Percentiles rank a stretch among this genome's conserved stretches.
Evolutionary conservation across 345 rosid genomes (phyloP).

Genomic region (Hibiscus tridactylites): DNA sequence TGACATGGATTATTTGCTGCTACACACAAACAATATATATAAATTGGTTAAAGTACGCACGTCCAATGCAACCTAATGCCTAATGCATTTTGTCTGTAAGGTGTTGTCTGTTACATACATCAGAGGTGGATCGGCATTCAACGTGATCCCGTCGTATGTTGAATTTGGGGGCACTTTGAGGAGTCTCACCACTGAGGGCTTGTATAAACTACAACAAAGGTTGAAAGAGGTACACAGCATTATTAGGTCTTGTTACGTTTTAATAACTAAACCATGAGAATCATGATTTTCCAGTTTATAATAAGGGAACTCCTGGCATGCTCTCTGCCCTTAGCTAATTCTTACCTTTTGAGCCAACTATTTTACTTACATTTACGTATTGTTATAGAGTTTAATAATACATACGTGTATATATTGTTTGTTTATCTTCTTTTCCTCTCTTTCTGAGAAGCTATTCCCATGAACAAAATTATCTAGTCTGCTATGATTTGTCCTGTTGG

Average conservation of each 20-base stretch:
- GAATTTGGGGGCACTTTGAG: constrained; percentile 84
- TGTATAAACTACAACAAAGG: constrained; percentile 48
- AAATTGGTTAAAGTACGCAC: not conserved
- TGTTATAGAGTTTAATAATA: no score
- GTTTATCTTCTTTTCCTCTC: not conserved
- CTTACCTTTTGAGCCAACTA: not conserved
- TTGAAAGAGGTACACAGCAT: constrained; percentile 49
- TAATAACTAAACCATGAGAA: not conserved
- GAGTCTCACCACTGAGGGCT: constrained; percentile 72
- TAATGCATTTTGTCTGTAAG: constrained; percentile 25
- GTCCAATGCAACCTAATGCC: not conserved
- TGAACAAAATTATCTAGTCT: not conserved
- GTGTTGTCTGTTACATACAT: constrained; percentile 68
- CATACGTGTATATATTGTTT: not conserved
- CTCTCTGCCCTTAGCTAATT: not conserved
- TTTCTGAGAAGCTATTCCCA: not conserved
- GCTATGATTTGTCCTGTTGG: not conserved
- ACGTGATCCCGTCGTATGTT: constrained; percentile 46
- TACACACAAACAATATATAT: not conserved
- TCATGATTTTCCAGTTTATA: not conserved
- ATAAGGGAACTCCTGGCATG: not conserved
- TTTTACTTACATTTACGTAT: no score
- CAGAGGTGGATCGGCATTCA: constrained; percentile 45
- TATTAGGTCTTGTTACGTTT: not conserved
- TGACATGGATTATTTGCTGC: not conserved